Evolutionary conservation across 1,284 basidiomycete species (phyloP), one percentile per base, ranked within the genome.

Genomic region (Puccinia novopanici): DNA sequence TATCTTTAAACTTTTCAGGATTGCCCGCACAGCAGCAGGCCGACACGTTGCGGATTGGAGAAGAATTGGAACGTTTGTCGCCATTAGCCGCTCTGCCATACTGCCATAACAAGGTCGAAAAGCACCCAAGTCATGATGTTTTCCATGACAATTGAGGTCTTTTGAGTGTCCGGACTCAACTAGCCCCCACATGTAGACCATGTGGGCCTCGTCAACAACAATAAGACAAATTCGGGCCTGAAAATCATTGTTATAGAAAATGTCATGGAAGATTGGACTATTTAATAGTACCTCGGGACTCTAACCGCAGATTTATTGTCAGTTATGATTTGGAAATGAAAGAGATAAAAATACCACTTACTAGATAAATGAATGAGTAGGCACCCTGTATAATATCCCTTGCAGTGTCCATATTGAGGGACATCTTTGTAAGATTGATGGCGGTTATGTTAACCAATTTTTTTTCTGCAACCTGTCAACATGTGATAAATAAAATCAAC

Each of bases 91-190:
- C 10, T 22, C 40, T 3, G 27, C 52, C n/a, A 73, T 13, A 3
- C 37, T 22, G 1, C 71, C 71, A 73, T 57, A 73, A 13, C 22
- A 73, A 9, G 71, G 71, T 17, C 71, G 24, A 15, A 73, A 73
- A 3, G 50, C 40, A 34, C 19, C 19, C 5, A 15, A 1, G 40
- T 73, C 71, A 10, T 54, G 8, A 0, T 13, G 10, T 24, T 57
- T 37, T n/a, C 9, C 9, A 15, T 73, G 71, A 34, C 24, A 52
- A 9, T 27, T 54, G 3, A 37, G 12, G 0, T 37, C 6, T 24
- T 55, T 73, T 27, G 48, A n/a, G 37, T 73, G 6, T 0, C 71
- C 50, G 40, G 27, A 57, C 3, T 9, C 71, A 27, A 73, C 50
- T 19, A 52, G 19, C 4, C 50, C 50, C 50, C 50, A 52, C 50